Evolutionary conservation across 192 early-diverging fungal species (phyloP).

Genomic region (Gamsiella multidivaricata): DNA sequence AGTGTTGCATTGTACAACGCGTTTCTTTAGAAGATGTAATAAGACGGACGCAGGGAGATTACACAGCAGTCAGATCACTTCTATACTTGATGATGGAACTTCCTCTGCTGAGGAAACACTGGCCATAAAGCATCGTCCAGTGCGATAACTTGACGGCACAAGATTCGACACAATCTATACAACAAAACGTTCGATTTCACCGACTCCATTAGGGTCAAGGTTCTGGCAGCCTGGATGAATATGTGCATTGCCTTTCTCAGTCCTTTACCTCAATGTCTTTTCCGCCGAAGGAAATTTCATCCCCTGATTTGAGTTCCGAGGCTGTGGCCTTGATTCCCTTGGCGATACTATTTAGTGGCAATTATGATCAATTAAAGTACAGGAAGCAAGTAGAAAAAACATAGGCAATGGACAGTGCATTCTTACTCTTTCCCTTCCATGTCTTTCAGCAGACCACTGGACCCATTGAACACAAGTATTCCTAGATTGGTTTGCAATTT

Average conservation of each 20-base stretch:
- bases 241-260: background rate
- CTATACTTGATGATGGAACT: background rate
- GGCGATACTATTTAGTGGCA: slow-evolving; percentile 26
- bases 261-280: slow-evolving; percentile 42
- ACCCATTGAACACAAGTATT: slow-evolving; percentile 29
- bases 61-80: background rate
- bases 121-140: slow-evolving; percentile 15
- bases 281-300: slow-evolving; percentile 45
- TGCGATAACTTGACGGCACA: slow-evolving; percentile 6
- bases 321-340: slow-evolving; percentile 17
- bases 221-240: background rate
- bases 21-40: background rate
- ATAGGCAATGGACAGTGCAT: background rate
- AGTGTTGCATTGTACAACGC: background rate
- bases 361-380: background rate
- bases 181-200: background rate
- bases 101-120: background rate
- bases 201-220: background rate
- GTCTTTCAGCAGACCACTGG: slow-evolving; percentile 21
- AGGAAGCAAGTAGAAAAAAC: background rate
- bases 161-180: slow-evolving; percentile 8
- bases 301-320: slow-evolving; percentile 3
- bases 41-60: background rate
- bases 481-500: slow-evolving; percentile 12
- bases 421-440: slow-evolving; percentile 50